Base-by-base conservation (phyloP, 2,329 filamentous ascomycete genomes). In the Talaromyces pinophilus region DNA sequence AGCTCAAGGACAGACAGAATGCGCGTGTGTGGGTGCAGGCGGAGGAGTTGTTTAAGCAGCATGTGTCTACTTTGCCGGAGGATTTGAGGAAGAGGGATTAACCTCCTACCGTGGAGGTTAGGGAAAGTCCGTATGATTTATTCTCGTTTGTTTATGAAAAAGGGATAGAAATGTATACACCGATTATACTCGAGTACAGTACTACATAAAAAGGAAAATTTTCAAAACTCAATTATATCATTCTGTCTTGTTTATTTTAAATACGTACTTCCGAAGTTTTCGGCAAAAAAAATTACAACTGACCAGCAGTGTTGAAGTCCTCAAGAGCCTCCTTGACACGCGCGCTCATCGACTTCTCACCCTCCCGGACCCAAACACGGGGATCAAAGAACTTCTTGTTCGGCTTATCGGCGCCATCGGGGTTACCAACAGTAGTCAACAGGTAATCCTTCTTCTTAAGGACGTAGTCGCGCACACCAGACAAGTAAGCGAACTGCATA, bases 371-470 rank as follows among this genome's bases (percentile, higher is more conserved):
- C 94, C 93, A 97, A 78, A 97, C 92, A 82, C 93, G 90, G 74
- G 93, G 92, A 83, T 91, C 89, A 75, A 91, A 93, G 84, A 85
- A 90, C 85, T 97, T 98, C 92, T 99, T 99, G 89, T 99, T 99
- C 78, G 95, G 94, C 90, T 98, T 98, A 84, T 97, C 92, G 22
- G 88, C 89, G 68, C 94, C 93, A 61, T 98, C 93, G 71, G 94
- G 94, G 87, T 98, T 99, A 76, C 95, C 95, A 73, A 99, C 90
- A 76, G 92, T 87, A 68, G 86, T 88, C 83, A 87, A 83, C 73
- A 99, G 83, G 86, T 98, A 99, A 75, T 97, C 94, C 84, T 96
- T 93, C 88, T 97, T 97, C 80, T 88, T 91, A 76, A 92, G 82
- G 79, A 98, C 86, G 86, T 93, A 99, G 84, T 99, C 94, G 71